Evolutionary conservation across 1,284 basidiomycete genomes (phyloP), one percentile per base, ranked within the genome.

Genomic region (Chalciporus piperatoides): DNA sequence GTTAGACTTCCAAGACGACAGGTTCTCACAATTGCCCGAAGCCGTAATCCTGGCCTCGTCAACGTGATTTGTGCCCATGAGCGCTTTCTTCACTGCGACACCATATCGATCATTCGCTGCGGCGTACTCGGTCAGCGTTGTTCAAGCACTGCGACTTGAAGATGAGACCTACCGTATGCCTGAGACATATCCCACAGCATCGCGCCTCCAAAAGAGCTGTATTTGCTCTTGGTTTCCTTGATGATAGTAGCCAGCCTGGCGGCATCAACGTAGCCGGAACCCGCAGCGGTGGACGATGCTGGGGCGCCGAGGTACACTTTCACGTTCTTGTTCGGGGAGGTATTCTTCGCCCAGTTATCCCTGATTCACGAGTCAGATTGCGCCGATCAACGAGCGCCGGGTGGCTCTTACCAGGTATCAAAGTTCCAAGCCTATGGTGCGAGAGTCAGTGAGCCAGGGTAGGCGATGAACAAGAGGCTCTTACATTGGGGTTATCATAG

Each of bases 141-240:
- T 23, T 2, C 14, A 39, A 19, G 2, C 17, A 6, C 9, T 27
- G 25, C 4, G 11, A 11, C 10, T 17, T 37, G 19, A 51, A 35
- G n/a, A 43, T 41, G 38, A 3, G 6, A 54, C 49, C 10, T 10
- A 58, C 79, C 77, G 52, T 77, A 74, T 4, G 81, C 80, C 59
- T 82, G 79, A 2, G 78, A 82, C 6, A 76, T 77, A 57, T 84
- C 82, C 83, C 82, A 77, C 12, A 85, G 65, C 84, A 86, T 86
- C 19, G 82, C 71, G 43, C 84, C 84, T 9, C 84, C 84, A 59
- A 86, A 86, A 19, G 81, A 84, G 4, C 80, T 76, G 61, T 75
- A 86, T 41, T 74, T 57, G 9, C 68, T 62, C 6, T 70, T 70
- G 1, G 76, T 80, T 48, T 73, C 60, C 30, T 68, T 48, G 24